Evolutionary conservation across 2,329 filamentous ascomycete species (phyloP).

Genomic region (Dryadomyces quercus-mongolicae): DNA sequence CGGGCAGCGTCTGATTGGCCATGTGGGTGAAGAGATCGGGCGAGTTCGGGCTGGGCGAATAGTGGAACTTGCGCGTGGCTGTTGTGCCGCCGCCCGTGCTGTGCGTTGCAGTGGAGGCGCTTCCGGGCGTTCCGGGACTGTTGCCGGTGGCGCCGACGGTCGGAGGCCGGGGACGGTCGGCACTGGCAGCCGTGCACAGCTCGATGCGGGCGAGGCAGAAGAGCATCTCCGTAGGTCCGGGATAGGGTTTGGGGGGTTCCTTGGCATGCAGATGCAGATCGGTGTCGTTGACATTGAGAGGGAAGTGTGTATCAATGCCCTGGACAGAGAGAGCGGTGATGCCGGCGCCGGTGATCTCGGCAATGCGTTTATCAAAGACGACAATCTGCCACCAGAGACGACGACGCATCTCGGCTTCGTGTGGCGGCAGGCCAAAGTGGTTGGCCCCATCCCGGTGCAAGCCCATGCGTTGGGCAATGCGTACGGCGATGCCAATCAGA

Average conservation of each 20-base stretch:
- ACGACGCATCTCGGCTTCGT: slow-evolving; percentile 58
- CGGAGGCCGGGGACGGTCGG: slow-evolving; percentile 20
- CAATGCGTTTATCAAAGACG: slow-evolving; percentile 55
- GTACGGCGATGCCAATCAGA: slow-evolving; percentile 52
- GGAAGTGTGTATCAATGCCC: slow-evolving; percentile 41
- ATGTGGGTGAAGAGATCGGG: slow-evolving; percentile 33
- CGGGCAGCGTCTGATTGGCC: slow-evolving; percentile 36
- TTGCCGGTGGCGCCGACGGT: slow-evolving; percentile 5
- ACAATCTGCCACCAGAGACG: slow-evolving; percentile 64
- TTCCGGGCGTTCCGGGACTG: slow-evolving; percentile 7
- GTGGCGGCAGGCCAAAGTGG: slow-evolving; percentile 36
- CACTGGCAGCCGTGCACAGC: slow-evolving; percentile 40
- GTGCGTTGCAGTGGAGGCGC: slow-evolving; percentile 8
- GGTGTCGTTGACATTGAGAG: slow-evolving; percentile 50
- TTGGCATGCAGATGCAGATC: slow-evolving; percentile 46
- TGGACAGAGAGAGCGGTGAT: slow-evolving; percentile 41
- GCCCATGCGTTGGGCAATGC: slow-evolving; percentile 56
- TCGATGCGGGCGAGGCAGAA: slow-evolving; percentile 46
- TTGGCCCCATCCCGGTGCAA: slow-evolving; percentile 50
- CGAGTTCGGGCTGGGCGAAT: slow-evolving; percentile 23
- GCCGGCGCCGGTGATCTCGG: slow-evolving; percentile 50
- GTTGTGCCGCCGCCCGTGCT: neutral
- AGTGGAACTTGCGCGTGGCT: slow-evolving; percentile 17
- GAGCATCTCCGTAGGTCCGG: slow-evolving; percentile 46
- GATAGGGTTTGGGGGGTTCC: slow-evolving; percentile 34